Base-by-base conservation (phyloP, 2,329 filamentous ascomycete species). In the Teratosphaeriaceae sp. region DNA sequence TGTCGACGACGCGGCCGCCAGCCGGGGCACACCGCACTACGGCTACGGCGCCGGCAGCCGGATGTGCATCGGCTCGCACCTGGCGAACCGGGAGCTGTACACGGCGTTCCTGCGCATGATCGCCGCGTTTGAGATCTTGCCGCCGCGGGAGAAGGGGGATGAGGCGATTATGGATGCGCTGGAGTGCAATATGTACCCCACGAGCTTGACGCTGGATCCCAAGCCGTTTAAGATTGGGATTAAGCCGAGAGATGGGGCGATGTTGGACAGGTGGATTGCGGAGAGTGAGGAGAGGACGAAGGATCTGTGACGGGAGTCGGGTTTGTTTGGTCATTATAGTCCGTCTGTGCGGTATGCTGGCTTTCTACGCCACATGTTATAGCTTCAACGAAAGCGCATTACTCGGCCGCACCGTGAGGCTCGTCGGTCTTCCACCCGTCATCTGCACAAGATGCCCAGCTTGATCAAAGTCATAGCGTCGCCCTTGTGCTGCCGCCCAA, bases 221-320 rank as follows among this genome's bases (percentile, higher is more conserved):
- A 73, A 72, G 60, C 65, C 68, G 18, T 74, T 73, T 56, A 73
- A 72, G 60, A 62, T 71, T 8, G 68, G 71, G 2, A 61, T 73
- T 30, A 68, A 60, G 55, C 64, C 68, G 3, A 62, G 71, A 46
- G 60, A 73, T 55, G 51, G 58, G 45, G 53, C 46, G 26, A 37
- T 61, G 54, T 47, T 73, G 40, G 69, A 71, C 44, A 57, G 52
- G 54, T 74, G 71, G 71, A 68, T 74, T 33, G 46, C 26, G 40
- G 68, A 70, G 55, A 71, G 68, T 42, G 70, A 73, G 54, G 64
- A 67, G 54, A 59, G 62, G 46, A 73, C 70, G 15, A 65, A 53
- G 53, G 61, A 67, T 35, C 48, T 71, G 49, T 63, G 48, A 58
- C 16, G 31, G 9, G 9, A 11, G 31, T 8, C 31, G 9, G 31